Evolutionary conservation across 1,284 basidiomycete species (phyloP), one percentile per base, ranked within the genome.

Genomic region (Exsudoporus floridanus): DNA sequence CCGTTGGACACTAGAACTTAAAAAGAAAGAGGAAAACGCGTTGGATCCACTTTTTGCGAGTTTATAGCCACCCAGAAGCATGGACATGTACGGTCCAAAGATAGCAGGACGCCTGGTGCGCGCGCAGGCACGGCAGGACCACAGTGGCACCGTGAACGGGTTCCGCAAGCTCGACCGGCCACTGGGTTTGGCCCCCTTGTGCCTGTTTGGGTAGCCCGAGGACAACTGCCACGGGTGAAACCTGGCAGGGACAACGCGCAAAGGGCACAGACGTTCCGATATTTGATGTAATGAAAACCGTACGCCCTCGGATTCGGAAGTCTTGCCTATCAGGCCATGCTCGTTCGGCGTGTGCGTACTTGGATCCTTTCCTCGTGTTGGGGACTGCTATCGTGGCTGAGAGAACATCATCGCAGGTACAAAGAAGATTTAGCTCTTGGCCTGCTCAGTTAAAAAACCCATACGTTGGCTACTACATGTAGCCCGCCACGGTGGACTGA

Each of bases 1-100:
- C 45, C 58, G 46, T 31, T 46, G 42, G 36, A 27, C 25, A 47
- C 35, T 44, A 40, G 41, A 39, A 52, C 44, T 47, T 46, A 42
- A 43, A 53, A 52, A 38, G 48, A 45, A 54, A 44, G 49, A 52
- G 43, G 38, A 54, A 35, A 54, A 55, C 27, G 30, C 21, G 46
- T 31, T 33, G 27, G 33, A 36, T 38, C 14, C 38, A 38, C 10
- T 39, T 38, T 35, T 43, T 46, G 53, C 57, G 31, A 47, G 53
- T 37, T 68, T 64, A 68, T 62, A 64, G 59, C 62, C 53, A 52
- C 46, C 23, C 52, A 46, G 38, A 63, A 36, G 51, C 60, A 60
- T 31, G 65, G 60, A 30, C 50, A 56, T n/a, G 49, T 45, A 66
- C 23, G 35, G 31, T 21, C 53, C 40, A 62, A 66, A 67, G 46